Evolutionary conservation across 1,284 basidiomycete genomes (phyloP), one percentile per base, ranked within the genome.

Genomic region (Ustilago bromivora): DNA sequence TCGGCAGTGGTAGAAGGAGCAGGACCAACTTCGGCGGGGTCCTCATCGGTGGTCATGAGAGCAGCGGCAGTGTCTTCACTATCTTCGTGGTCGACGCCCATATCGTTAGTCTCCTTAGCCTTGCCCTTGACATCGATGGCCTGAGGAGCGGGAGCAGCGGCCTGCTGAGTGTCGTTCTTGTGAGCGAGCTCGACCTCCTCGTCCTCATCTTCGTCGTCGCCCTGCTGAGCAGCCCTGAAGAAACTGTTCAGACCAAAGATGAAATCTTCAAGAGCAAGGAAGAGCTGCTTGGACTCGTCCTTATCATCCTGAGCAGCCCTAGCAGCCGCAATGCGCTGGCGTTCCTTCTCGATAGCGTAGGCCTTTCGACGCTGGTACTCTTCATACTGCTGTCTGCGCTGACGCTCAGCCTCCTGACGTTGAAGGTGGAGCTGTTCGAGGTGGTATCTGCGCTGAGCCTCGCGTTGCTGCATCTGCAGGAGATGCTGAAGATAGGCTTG

Each of bases 291-390:
- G 34, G 64, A 67, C 46, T 75, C 61, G 55, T 71, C 59, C 62
- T 78, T 28, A 28, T 28, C 23, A 28, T 28, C 56, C 1, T 46
- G 43, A 46, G 71, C 71, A 8, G 66, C 71, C 38, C 43, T 56
- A 9, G 41, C 32, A 4, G 66, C 63, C 35, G 67, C 68, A 36
- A 75, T 71, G 47, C 71, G 64, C 55, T 74, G 63, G 13, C 71
- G 64, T 47, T 78, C 76, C 61, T 70, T 74, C 60, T 74, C 66
- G 54, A 74, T 74, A 15, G 71, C 71, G 19, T 61, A 63, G 40
- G 71, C 68, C 64, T 74, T 75, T 47, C 76, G 64, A 15, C 71
- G 71, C 68, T 75, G 76, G 57, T 78, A 75, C 56, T 78, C 76
- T 41, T 61, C 64, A 56, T 73, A 73, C 62, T 71, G 76, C 59